phyloP scores from a whole-genome alignment of 768 basidiomycete species.

The Collybia nuda region DNA sequence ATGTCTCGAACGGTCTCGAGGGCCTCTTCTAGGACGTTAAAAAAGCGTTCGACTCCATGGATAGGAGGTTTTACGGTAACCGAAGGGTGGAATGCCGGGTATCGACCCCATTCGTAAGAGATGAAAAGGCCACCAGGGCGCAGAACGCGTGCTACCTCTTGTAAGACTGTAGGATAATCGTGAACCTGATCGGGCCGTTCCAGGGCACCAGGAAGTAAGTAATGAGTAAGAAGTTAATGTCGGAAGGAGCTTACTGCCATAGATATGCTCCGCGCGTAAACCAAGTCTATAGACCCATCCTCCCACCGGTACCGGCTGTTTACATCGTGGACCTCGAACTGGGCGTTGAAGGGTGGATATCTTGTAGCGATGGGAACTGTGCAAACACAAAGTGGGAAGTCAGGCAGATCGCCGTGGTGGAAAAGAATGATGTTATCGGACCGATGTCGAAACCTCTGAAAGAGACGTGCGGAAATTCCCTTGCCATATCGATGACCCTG shows the following conservation, averaged over 20 bases:
- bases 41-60: slow-evolving; percentile 38
- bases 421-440: slow-evolving; percentile 30
- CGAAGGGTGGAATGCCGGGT: slow-evolving; percentile 36
- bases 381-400: slow-evolving; percentile 12
- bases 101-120: slow-evolving; percentile 58
- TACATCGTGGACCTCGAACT: slow-evolving; percentile 68
- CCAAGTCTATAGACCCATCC: slow-evolving; percentile 58
- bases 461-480: slow-evolving; percentile 57
- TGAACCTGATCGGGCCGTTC: slow-evolving; percentile 40
- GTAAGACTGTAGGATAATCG: slow-evolving; percentile 51
- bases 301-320: slow-evolving; percentile 50
- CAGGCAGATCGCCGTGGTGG: slow-evolving; percentile 8
- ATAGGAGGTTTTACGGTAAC: slow-evolving; percentile 27
- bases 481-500: slow-evolving; percentile 79
- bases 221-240: background rate
- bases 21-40: slow-evolving; percentile 33
- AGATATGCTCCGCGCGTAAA: slow-evolving; percentile 61
- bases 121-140: slow-evolving; percentile 72
- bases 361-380: slow-evolving; percentile 73
- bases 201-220: background rate
- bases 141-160: slow-evolving; percentile 63
- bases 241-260: slow-evolving; percentile 51
- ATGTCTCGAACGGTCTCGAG: slow-evolving; percentile 35
- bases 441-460: slow-evolving; percentile 80
- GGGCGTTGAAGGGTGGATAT: slow-evolving; percentile 58